These are phyloP conservation scores for Hymenoscyphus occultus DNA, from an alignment of 2,329 filamentous ascomycete genomes.

Conservation along the genomic window DNA sequence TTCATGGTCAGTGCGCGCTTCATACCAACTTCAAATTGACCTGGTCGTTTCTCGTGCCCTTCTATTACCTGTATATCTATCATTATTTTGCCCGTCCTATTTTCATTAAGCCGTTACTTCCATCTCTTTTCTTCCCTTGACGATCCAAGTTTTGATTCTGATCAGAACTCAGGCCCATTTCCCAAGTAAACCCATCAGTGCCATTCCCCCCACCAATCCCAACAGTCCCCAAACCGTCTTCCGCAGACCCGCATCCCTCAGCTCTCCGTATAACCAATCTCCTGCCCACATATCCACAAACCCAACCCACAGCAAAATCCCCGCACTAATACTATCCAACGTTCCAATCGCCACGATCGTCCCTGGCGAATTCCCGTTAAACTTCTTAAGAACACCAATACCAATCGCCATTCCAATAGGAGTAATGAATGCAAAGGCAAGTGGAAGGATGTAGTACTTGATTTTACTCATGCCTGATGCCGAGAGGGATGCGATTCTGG, in stretches of 20 bases:
- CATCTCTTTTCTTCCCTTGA: too few species aligned
- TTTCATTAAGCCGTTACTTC: too few species aligned
- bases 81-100: too few species aligned
- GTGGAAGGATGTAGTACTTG: slow-evolving; percentile 25
- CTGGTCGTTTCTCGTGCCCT: too few species aligned
- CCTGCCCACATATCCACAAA: slow-evolving; percentile 76
- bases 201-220: slow-evolving; percentile 59
- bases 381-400: slow-evolving; percentile 64
- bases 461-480: background rate
- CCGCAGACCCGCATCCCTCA: slow-evolving; percentile 40
- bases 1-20: too few species aligned
- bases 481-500: slow-evolving; percentile 57
- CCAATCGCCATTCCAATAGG: slow-evolving; percentile 80
- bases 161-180: slow-evolving; percentile 58
- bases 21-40: too few species aligned
- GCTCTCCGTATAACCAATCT: slow-evolving; percentile 66
- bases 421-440: slow-evolving; percentile 59
- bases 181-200: slow-evolving; percentile 68
- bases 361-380: slow-evolving; percentile 69
- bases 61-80: too few species aligned
- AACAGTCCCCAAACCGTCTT: slow-evolving; percentile 50
- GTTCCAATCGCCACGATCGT: slow-evolving; percentile 72
- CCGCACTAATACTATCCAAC: slow-evolving; percentile 69
- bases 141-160: too few species aligned
- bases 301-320: slow-evolving; percentile 76